These are phyloP conservation scores for Penicillium sumatraense DNA, from an alignment of 2,329 filamentous ascomycete species.

Conservation along the genomic window DNA sequence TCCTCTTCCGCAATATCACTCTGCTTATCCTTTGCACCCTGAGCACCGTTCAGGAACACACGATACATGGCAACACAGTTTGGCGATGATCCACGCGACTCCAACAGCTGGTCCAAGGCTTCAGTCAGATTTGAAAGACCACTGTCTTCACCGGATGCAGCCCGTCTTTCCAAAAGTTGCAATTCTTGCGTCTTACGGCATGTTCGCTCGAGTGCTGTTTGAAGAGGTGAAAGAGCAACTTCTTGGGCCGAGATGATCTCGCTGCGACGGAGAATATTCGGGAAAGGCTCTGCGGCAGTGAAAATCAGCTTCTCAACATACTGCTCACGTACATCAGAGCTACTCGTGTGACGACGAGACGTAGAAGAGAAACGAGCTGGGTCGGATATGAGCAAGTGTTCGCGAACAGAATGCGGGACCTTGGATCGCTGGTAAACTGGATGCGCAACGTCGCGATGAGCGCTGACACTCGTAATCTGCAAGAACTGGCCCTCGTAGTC, in stretches of 20 bases:
- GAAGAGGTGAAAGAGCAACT: slow-evolving; percentile 71
- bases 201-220: slow-evolving; percentile 89
- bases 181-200: slow-evolving; percentile 90
- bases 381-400: slow-evolving; percentile 79
- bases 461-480: slow-evolving; percentile 77
- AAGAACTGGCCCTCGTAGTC: slow-evolving; percentile 91
- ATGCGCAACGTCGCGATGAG: slow-evolving; percentile 80
- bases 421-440: slow-evolving; percentile 87
- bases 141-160: slow-evolving; percentile 73
- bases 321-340: slow-evolving; percentile 70
- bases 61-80: slow-evolving; percentile 80
- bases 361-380: slow-evolving; percentile 81
- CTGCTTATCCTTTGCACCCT: slow-evolving; percentile 42
- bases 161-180: slow-evolving; percentile 72
- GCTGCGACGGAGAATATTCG: slow-evolving; percentile 85
- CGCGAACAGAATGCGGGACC: slow-evolving; percentile 80
- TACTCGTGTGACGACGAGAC: slow-evolving; percentile 69
- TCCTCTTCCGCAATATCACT: slow-evolving; percentile 47
- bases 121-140: slow-evolving; percentile 72
- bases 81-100: slow-evolving; percentile 73
- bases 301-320: slow-evolving; percentile 84
- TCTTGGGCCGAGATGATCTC: slow-evolving; percentile 76
- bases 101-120: slow-evolving; percentile 76
- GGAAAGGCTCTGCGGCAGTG: slow-evolving; percentile 82
- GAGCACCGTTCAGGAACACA: slow-evolving; percentile 65